Conservation (phyloP, 176 grass and related monocot genomes). For the Pontederia paniculata region DNA sequence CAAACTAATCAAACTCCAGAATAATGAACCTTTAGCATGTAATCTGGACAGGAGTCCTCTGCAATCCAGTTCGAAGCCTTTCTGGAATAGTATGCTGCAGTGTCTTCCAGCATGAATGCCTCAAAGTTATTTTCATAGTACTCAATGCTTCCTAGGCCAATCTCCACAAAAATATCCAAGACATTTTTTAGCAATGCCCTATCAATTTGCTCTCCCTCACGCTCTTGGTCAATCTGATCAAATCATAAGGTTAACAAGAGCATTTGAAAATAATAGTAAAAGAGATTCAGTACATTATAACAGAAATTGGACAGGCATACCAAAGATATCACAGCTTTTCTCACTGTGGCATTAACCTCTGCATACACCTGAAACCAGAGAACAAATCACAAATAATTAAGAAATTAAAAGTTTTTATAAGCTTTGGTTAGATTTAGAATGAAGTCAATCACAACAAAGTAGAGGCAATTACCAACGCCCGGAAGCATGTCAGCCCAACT, state of each 20-base stretch:
- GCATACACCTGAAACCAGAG: slow-evolving; percentile 46
- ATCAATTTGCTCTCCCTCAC: slow-evolving; percentile 69
- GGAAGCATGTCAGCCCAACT: slow-evolving; percentile 60
- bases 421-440: too few species aligned
- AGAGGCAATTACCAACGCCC: slow-evolving; percentile 43
- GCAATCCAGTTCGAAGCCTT: slow-evolving; percentile 53
- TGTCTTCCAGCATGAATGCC: slow-evolving; percentile 60
- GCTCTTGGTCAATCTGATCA: slow-evolving; percentile 56
- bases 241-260: not conserved
- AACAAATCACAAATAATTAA: slow-evolving; percentile 15
- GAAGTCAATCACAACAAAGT: too few species aligned
- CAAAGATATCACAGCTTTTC: slow-evolving; percentile 62
- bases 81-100: slow-evolving; percentile 59
- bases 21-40: slow-evolving; percentile 63
- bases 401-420: too few species aligned
- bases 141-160: slow-evolving; percentile 47
- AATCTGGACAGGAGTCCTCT: slow-evolving; percentile 47
- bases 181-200: slow-evolving; percentile 72
- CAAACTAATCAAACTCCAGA: not conserved
- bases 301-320: slow-evolving; percentile 22
- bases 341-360: slow-evolving; percentile 70
- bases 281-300: not conserved
- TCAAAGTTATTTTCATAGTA: slow-evolving; percentile 80
- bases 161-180: slow-evolving; percentile 75
- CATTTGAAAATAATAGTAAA: not conserved